phyloP scores from a whole-genome alignment of 148 eudicot genomes.

The Diospyros kaki region DNA sequence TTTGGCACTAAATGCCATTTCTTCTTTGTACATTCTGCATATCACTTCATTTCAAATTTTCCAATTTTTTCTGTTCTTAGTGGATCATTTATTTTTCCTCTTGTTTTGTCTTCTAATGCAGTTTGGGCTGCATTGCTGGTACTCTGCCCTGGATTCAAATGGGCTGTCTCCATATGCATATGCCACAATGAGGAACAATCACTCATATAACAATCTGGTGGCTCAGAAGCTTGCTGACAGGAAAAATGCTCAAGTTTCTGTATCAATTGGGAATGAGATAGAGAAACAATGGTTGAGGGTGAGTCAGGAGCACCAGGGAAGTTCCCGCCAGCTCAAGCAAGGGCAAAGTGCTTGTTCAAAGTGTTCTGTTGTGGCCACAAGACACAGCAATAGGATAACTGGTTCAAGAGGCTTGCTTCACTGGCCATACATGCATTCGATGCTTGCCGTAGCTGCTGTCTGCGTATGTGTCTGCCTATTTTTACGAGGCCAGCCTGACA shows the following conservation, averaged over 20 bases:
- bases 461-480: conserved; percentile 84
- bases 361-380: conserved; percentile 48
- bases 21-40: background rate
- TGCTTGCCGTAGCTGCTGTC: conserved; percentile 84
- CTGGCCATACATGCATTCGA: conserved; percentile 69
- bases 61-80: background rate
- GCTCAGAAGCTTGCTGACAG: conserved; percentile 43
- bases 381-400: conserved; percentile 33
- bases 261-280: conserved; percentile 30
- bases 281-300: conserved; percentile 10
- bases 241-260: conserved; percentile 32
- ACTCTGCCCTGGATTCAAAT: conserved; percentile 39
- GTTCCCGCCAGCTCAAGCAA: conserved; percentile 12
- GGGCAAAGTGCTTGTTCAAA: conserved; percentile 53
- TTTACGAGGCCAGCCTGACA: conserved; percentile 49
- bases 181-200: conserved; percentile 47
- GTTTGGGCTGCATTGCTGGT: conserved; percentile 52
- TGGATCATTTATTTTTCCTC: background rate
- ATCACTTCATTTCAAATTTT: background rate
- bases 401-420: conserved; percentile 55
- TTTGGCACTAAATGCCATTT: background rate
- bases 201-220: conserved; percentile 40
- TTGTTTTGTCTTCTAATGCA: conserved; percentile 16
- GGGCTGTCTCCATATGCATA: conserved; percentile 47
- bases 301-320: background rate